Conservation (phyloP, 2,329 filamentous ascomycete species). For the Aspergillus sp. region DNA sequence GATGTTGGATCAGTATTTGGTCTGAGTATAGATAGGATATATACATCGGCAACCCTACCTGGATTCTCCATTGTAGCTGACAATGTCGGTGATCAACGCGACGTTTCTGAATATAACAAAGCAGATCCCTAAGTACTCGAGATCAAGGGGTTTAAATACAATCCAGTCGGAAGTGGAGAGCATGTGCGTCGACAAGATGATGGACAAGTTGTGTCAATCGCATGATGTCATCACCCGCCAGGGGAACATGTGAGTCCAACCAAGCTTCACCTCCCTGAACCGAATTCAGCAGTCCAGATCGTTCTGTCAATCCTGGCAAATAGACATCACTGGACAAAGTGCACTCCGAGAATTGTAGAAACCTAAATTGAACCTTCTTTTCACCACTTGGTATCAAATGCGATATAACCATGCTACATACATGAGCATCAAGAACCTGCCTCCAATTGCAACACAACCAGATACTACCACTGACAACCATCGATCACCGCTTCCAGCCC, state of each 20-base stretch:
- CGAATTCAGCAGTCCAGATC: too few species aligned
- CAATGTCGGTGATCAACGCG: neutral
- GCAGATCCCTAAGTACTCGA: too few species aligned
- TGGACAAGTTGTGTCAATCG: neutral
- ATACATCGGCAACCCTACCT: conserved; percentile 10
- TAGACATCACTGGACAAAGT: too few species aligned
- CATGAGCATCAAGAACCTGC: neutral
- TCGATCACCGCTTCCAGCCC: conserved; percentile 35
- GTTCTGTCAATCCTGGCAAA: too few species aligned
- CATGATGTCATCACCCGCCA: neutral
- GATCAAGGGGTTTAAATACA: neutral
- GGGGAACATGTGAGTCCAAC: neutral
- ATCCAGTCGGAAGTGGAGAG: too few species aligned
- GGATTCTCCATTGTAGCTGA: conserved; percentile 21
- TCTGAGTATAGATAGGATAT: neutral
- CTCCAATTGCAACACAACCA: too few species aligned
- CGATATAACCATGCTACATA: neutral
- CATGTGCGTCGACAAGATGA: too few species aligned
- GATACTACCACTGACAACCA: too few species aligned
- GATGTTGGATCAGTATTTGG: neutral
- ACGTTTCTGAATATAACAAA: conserved; percentile 32
- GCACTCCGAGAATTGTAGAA: too few species aligned
- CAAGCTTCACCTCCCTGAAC: too few species aligned
- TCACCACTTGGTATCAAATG: conserved; percentile 7
- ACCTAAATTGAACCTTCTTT: neutral